Evolutionary conservation across 2,329 filamentous ascomycete species (phyloP).

Genomic region (Cercospora nicotianae): DNA sequence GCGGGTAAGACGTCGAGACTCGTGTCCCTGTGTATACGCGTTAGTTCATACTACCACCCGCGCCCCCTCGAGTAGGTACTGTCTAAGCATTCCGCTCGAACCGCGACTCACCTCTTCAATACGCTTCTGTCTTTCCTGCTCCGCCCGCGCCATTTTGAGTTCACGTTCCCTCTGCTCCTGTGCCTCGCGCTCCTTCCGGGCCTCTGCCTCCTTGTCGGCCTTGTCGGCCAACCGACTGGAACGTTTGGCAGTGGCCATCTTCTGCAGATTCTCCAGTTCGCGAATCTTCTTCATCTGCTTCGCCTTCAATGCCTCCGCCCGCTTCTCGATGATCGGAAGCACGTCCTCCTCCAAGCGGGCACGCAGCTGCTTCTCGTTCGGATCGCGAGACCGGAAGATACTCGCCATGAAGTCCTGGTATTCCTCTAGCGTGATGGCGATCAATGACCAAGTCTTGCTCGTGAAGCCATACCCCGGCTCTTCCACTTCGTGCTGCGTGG

Average conservation of each 20-base stretch:
- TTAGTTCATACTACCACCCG: constrained; percentile 29
- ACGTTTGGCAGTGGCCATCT: constrained; percentile 89
- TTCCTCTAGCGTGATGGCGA: constrained; percentile 79
- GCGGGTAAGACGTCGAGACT: constrained; percentile 76
- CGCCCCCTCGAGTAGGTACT: constrained; percentile 8
- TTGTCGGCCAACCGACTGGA: constrained; percentile 86
- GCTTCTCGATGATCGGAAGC: constrained; percentile 78
- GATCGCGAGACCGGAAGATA: constrained; percentile 74
- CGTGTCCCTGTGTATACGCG: constrained; percentile 58
- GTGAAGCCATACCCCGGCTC: constrained; percentile 60
- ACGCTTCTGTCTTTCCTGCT: constrained; percentile 61
- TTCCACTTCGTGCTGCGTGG: constrained; percentile 33
- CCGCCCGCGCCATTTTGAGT: constrained; percentile 60
- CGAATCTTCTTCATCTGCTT: constrained; percentile 75
- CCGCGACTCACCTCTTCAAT: constrained; percentile 57
- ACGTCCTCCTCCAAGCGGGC: constrained; percentile 74
- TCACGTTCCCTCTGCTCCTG: constrained; percentile 66
- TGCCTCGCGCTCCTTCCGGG: constrained; percentile 70
- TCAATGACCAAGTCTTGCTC: constrained; percentile 83
- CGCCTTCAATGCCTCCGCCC: constrained; percentile 65
- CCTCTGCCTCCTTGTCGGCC: constrained; percentile 72
- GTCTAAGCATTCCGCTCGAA: background rate
- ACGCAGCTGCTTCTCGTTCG: constrained; percentile 78
- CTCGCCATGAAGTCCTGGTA: constrained; percentile 69
- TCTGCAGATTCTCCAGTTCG: constrained; percentile 77